Evolutionary conservation across 108 stramenopile genomes (phyloP).

Genomic region (Skeletonema menzelii): DNA sequence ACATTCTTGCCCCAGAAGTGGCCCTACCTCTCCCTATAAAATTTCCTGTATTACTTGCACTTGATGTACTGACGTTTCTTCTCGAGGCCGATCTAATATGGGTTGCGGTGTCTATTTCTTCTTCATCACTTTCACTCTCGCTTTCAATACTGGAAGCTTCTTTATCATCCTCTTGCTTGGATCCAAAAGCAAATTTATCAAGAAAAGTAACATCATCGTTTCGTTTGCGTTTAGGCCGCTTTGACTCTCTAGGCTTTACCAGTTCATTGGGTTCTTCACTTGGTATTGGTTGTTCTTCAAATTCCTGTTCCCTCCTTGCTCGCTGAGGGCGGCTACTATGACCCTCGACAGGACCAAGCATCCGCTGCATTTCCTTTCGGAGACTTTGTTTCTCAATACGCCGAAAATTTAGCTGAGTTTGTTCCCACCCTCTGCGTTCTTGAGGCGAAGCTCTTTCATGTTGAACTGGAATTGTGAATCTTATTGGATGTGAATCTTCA

Average conservation of each 20-base stretch:
- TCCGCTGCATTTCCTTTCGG: constrained; percentile 12
- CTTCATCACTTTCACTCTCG: neutral
- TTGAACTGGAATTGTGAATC: constrained; percentile 2
- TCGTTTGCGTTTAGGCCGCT: constrained; percentile 12
- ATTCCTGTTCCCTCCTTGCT: neutral
- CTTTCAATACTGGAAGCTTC: neutral
- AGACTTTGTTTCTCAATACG: constrained; percentile 22
- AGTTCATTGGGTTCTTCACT: neutral
- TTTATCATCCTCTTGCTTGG: neutral
- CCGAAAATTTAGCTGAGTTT: constrained; percentile 28
- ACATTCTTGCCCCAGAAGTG: constrained; percentile 2
- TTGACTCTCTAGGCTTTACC: constrained; percentile 5
- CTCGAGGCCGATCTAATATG: neutral
- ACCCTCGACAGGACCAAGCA: constrained; percentile 8
- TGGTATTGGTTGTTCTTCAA: neutral
- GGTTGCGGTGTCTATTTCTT: constrained; percentile 1
- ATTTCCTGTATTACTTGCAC: constrained; percentile 1
- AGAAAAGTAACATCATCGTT: constrained; percentile 25
- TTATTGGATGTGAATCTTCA: neutral
- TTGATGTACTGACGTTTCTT: neutral
- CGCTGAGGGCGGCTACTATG: neutral
- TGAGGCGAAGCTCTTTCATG: constrained; percentile 5
- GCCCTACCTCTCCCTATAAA: constrained; percentile 29
- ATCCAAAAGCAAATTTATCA: constrained; percentile 25
- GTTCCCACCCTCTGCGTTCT: constrained; percentile 36